Base-by-base conservation (phyloP, 495 filamentous ascomycete genomes). In the Tuber microsphaerosporum region DNA sequence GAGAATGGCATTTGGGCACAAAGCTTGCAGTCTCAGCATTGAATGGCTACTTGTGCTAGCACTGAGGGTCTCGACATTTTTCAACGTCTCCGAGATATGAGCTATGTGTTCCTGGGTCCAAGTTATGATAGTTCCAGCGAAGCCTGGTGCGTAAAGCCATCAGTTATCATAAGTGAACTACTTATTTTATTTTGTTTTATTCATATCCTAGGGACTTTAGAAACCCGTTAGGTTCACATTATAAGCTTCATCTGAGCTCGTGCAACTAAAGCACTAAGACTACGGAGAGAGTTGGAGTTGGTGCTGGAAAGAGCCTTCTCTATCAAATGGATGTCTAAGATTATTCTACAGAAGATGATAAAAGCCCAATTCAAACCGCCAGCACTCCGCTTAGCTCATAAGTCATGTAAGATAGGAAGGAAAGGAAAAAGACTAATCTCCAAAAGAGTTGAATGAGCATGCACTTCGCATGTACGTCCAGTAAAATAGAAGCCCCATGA, bases 331-430 rank as follows among this genome's bases (percentile, higher is more conserved):
- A 34, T 65, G 56, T 65, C 56, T 65, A 65, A 65, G 56, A 65
- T 65, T 65, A 65, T 65, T 65, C 56, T 65, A 65, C 56, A 65
- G 16, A 65, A 65, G 56, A 34, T 65, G 34, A 65, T 17, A 34
- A 65, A 65, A 65, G 56, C 56, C 56, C 56, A 65, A 65, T 65
- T 34, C 56, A 65, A 65, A 34, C 56, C 51, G n/a, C 51, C 56
- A 65, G 56, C 26, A 65, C 56, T 26, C 26, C 26, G 56, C 56
- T 34, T 65, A 31, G 14, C 26, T 65, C 26, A 26, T 65, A 16
- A 65, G 34, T 34, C 56, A 65, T 65, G 26, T 65, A 65, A 65
- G 34, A 65, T 31, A 65, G 26, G 26, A 34, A 34, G 3, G 12
- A 14, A 14, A 19, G 1, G 31, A 65, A 17, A 65, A 46, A 46